phyloP scores from a whole-genome alignment of 192 early-diverging fungal genomes.

The Backusella circina region DNA sequence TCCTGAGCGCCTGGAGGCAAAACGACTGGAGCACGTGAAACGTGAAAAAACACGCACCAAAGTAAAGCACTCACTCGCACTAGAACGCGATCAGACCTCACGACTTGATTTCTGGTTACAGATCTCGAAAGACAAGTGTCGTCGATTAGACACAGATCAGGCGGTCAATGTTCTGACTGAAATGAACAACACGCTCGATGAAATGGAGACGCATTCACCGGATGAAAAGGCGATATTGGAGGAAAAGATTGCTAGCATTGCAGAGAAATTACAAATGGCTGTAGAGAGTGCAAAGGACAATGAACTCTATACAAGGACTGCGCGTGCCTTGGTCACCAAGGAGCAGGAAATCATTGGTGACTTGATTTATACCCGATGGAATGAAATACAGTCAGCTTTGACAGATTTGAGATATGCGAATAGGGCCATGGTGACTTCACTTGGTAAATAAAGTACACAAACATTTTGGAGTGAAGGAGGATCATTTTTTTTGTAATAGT shows the following conservation, averaged over 20 bases:
- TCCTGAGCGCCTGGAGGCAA: conserved; percentile 40
- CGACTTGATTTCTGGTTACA: conserved; percentile 24
- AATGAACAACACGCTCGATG: conserved; percentile 18
- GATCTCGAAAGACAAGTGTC: neutral
- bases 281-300: conserved; percentile 1
- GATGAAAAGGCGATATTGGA: conserved; percentile 1
- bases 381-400: conserved; percentile 6
- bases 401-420: conserved; percentile 10
- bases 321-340: conserved; percentile 11
- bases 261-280: conserved; percentile 4
- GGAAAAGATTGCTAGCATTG: neutral
- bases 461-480: neutral
- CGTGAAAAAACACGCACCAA: conserved; percentile 31
- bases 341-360: conserved; percentile 17
- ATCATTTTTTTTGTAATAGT: neutral
- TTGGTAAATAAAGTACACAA: conserved; percentile 16
- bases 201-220: conserved; percentile 4
- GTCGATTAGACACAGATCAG: neutral
- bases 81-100: conserved; percentile 34
- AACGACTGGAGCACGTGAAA: conserved; percentile 42
- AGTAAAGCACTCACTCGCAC: conserved; percentile 24
- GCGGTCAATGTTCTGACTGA: neutral
- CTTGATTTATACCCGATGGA: conserved; percentile 6
- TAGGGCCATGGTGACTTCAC: conserved; percentile 3
- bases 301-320: conserved; percentile 27